A percentile compares a stretch with the other conserved stretches of the same genome.
phyloP scores from a whole-genome alignment of 2,329 filamentous ascomycete species.

The Juglanconis juglandina region DNA sequence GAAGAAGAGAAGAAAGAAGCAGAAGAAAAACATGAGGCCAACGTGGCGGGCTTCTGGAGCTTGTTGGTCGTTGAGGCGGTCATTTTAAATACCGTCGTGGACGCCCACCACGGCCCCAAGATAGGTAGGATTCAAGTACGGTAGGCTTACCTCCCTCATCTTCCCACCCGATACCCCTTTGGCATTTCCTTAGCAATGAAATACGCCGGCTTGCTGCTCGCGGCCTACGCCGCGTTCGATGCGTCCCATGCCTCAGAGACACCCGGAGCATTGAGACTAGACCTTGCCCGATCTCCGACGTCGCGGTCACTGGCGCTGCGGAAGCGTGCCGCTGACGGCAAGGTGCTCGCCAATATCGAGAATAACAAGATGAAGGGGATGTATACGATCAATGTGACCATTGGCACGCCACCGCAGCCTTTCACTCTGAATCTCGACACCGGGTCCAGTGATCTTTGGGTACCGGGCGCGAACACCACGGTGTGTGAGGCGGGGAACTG shows the following conservation, averaged over 20 bases:
- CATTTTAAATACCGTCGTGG: background rate
- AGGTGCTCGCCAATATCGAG: background rate
- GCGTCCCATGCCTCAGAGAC: background rate
- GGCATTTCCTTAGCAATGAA: background rate
- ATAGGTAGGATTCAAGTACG: background rate
- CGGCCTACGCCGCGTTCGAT: background rate
- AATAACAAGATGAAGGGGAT: background rate
- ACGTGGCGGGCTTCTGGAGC: background rate
- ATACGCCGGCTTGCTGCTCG: background rate
- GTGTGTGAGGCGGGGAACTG: background rate
- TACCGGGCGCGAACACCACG: background rate
- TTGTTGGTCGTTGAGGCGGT: background rate
- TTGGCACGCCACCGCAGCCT: conserved; percentile 3
- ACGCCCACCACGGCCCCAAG: background rate
- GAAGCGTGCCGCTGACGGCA: background rate
- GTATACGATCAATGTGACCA: conserved; percentile 4
- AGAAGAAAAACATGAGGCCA: background rate
- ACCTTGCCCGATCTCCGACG: background rate
- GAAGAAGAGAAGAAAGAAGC: too few species aligned
- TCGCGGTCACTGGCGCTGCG: background rate
- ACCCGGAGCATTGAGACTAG: background rate
- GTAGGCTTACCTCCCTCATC: background rate
- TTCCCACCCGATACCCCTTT: background rate
- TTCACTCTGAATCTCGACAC: background rate
- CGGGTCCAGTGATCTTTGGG: conserved; percentile 2